Percentiles rank a stretch among this genome's conserved stretches.
Conservation (phyloP, 2,329 filamentous ascomycete genomes). For the Diaporthe batatas region DNA sequence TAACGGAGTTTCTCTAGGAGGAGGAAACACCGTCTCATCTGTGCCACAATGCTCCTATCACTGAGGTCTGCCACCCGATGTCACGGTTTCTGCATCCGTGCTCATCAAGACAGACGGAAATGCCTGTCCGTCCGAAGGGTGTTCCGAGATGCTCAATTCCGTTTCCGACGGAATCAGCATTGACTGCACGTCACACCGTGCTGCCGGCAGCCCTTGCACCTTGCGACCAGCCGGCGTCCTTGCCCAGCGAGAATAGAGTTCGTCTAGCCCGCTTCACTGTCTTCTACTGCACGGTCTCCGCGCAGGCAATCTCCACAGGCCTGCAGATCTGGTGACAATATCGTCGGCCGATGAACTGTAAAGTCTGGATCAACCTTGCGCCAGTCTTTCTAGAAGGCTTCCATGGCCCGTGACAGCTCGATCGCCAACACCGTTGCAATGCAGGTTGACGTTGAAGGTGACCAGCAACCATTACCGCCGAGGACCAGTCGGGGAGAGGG, state of each 20-base stretch:
- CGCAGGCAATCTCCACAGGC: slow-evolving; percentile 21
- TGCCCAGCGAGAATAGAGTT: slow-evolving; percentile 27
- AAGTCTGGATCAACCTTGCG: slow-evolving; percentile 37
- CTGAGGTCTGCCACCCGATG: slow-evolving; percentile 24
- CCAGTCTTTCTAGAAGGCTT: slow-evolving; percentile 35
- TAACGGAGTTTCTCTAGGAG: slow-evolving; percentile 17
- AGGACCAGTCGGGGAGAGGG: background rate
- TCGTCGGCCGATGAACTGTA: slow-evolving; percentile 28
- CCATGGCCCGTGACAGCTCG: slow-evolving; percentile 24
- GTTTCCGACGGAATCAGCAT: slow-evolving; percentile 18
- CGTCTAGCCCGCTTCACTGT: slow-evolving; percentile 29
- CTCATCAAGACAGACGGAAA: slow-evolving; percentile 1
- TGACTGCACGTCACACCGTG: slow-evolving; percentile 32
- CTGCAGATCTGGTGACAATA: slow-evolving; percentile 19
- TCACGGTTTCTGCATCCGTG: slow-evolving; percentile 1
- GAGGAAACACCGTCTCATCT: slow-evolving; percentile 23
- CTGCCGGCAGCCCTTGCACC: slow-evolving; percentile 18
- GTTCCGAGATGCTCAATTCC: slow-evolving; percentile 20
- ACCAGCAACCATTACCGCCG: background rate
- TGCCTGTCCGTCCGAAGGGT: slow-evolving; percentile 1
- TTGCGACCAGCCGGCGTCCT: background rate
- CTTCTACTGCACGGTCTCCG: background rate
- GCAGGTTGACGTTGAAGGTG: slow-evolving; percentile 19
- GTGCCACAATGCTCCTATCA: slow-evolving; percentile 11
- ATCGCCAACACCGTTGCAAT: slow-evolving; percentile 29